Conservation (phyloP, 2,329 filamentous ascomycete species). For the Colletotrichum sp. region DNA sequence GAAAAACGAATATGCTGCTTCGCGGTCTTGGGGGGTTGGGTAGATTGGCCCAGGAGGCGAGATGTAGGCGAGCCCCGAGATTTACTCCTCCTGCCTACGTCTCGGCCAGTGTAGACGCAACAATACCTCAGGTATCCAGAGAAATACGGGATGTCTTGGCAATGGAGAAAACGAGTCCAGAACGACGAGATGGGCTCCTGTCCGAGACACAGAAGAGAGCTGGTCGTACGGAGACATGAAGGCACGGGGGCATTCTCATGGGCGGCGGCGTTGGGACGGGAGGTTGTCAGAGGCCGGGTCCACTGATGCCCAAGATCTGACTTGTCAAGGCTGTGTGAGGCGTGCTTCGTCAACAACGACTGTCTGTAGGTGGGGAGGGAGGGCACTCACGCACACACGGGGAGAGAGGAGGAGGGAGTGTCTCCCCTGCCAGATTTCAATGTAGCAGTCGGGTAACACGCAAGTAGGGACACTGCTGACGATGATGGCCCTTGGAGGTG, state of each 20-base stretch:
- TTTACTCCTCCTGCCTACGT: neutral
- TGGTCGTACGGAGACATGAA: neutral
- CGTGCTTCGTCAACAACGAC: neutral
- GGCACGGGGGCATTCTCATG: neutral
- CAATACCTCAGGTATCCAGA: neutral
- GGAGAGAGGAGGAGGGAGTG: neutral
- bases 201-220: neutral
- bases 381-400: neutral
- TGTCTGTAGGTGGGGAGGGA: neutral
- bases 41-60: neutral
- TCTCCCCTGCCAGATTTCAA: neutral
- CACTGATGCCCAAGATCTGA: neutral
- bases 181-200: neutral
- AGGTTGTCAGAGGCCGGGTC: neutral
- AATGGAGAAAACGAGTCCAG: neutral
- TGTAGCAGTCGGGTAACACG: neutral
- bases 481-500: neutral
- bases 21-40: neutral
- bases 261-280: neutral
- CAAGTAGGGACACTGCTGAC: neutral
- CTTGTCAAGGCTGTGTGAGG: neutral
- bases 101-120: neutral
- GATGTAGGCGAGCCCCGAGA: neutral
- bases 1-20: neutral
- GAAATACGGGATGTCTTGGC: neutral